Conservation (phyloP, 306 rosid species). For the Prunus padus region DNA sequence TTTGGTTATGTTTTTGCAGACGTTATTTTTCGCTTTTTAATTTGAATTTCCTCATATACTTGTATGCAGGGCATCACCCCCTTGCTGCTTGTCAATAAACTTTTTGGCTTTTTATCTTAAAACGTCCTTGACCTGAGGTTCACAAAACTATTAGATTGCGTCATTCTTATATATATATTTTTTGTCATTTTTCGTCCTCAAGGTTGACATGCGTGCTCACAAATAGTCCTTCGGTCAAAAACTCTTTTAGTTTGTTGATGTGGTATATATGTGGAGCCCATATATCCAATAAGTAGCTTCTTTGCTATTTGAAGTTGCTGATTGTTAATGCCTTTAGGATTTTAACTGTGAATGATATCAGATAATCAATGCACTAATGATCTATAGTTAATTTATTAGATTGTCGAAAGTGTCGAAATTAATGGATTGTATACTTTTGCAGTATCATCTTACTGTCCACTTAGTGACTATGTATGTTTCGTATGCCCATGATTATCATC, state of each 20-base stretch:
- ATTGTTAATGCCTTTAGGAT: background rate
- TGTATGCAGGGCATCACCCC: background rate
- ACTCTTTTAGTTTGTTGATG: too few species aligned
- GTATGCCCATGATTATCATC: too few species aligned
- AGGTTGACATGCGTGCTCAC: too few species aligned
- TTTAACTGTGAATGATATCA: background rate
- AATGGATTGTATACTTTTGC: too few species aligned
- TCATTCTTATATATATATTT: too few species aligned
- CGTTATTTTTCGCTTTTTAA: background rate
- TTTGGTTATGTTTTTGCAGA: background rate
- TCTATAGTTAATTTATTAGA: background rate
- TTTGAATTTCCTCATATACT: background rate
- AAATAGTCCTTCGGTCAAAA: too few species aligned
- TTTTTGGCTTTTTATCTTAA: background rate
- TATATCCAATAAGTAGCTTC: constrained; percentile 6
- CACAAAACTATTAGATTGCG: too few species aligned
- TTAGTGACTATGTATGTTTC: too few species aligned
- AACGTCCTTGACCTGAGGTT: too few species aligned
- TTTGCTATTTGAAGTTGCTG: background rate
- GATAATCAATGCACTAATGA: background rate
- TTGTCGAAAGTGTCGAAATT: background rate
- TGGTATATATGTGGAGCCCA: too few species aligned
- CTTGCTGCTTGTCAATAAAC: background rate
- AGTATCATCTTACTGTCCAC: too few species aligned
- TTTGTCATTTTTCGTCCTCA: too few species aligned